phyloP scores from a whole-genome alignment of 2,329 filamentous ascomycete genomes.

The Xylariaceae sp. region DNA sequence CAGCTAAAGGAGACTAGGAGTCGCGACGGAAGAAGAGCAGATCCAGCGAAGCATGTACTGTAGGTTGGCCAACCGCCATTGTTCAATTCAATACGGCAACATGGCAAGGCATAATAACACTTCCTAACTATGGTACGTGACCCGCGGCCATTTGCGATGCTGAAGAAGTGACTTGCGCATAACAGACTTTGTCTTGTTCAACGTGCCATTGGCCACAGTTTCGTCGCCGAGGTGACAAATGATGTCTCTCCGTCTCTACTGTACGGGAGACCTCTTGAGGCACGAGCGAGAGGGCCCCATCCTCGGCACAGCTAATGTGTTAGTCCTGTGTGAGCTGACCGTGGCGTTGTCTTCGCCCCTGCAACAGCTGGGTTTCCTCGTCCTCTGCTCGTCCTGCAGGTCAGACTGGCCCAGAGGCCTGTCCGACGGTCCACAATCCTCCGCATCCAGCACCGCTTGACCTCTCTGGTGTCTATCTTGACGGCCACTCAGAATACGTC shows the following conservation, averaged over 20 bases:
- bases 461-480: not conserved
- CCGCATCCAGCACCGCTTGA: constrained; percentile 2
- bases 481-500: constrained; percentile 12
- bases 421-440: constrained; percentile 9
- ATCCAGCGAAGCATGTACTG: too few species aligned
- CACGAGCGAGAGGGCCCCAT: not conserved
- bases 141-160: too few species aligned
- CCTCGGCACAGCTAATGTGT: not conserved
- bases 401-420: constrained; percentile 15
- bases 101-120: too few species aligned
- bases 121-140: too few species aligned
- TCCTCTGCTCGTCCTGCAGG: constrained; percentile 8
- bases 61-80: too few species aligned
- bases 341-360: not conserved
- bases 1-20: too few species aligned
- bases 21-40: too few species aligned
- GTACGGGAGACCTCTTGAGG: not conserved
- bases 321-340: not conserved
- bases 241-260: not conserved
- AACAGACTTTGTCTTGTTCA: too few species aligned
- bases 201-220: not conserved
- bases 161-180: too few species aligned
- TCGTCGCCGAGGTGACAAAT: not conserved
- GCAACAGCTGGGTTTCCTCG: not conserved
- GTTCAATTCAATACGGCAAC: too few species aligned